A percentile compares a stretch with the other conserved stretches of the same genome.
Evolutionary conservation across 2,329 filamentous ascomycete species (phyloP).

Genomic region (Pseudocercospora ulei): DNA sequence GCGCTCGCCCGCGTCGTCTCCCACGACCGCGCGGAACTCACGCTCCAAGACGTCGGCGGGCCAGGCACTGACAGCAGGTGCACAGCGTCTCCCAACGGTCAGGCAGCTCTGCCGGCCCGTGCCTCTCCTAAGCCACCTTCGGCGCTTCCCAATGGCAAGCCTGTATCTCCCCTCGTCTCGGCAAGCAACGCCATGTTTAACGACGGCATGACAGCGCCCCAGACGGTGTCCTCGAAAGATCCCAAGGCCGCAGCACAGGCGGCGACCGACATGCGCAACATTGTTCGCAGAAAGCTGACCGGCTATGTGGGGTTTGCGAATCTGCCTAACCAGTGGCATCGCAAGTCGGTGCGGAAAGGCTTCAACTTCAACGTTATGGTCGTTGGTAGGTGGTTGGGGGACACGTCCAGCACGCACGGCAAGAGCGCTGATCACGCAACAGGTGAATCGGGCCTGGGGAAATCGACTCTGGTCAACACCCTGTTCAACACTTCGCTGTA

Average conservation of each 20-base stretch:
- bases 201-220: conserved; percentile 42
- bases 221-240: conserved; percentile 56
- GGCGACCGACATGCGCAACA: conserved; percentile 64
- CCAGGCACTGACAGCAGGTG: conserved; percentile 18
- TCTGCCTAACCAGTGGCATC: conserved; percentile 98
- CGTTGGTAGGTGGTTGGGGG: conserved; percentile 62
- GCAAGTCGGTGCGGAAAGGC: conserved; percentile 98
- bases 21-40: conserved; percentile 24
- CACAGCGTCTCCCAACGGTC: conserved; percentile 9
- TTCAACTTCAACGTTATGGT: conserved; percentile 99
- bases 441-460: conserved; percentile 99
- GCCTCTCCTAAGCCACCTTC: conserved; percentile 40
- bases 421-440: conserved; percentile 18
- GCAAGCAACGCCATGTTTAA: conserved; percentile 49
- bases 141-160: conserved; percentile 43
- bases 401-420: not conserved
- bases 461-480: conserved; percentile 98
- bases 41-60: conserved; percentile 6
- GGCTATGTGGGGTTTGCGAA: conserved; percentile 99
- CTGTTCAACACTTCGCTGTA: conserved; percentile 99
- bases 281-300: conserved; percentile 94
- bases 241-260: conserved; percentile 48
- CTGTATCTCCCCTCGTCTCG: conserved; percentile 48
- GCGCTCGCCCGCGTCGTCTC: conserved; percentile 21
- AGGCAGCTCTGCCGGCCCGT: conserved; percentile 36